Evolutionary conservation across 192 early-diverging fungal species (phyloP).

Genomic region (Backusella parvicylindrica): DNA sequence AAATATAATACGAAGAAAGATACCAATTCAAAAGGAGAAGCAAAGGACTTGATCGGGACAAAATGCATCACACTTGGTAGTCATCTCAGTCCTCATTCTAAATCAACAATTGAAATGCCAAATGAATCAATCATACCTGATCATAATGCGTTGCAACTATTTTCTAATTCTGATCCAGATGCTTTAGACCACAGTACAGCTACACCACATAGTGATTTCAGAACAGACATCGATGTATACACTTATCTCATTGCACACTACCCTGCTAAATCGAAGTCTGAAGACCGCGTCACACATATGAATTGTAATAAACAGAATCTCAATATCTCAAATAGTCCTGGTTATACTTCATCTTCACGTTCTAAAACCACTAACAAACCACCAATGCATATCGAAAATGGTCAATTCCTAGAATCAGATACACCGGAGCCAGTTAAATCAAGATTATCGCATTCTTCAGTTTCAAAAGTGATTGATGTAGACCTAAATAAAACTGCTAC

Average conservation of each 20-base stretch:
- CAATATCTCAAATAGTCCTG: not conserved
- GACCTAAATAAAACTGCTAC: not conserved
- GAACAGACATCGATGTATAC: too few relatives aligned
- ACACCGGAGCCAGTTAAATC: not conserved
- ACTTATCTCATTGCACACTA: too few relatives aligned
- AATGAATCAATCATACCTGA: not conserved
- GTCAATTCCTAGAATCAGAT: not conserved
- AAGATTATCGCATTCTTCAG: not conserved
- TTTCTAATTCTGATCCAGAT: not conserved
- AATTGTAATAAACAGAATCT: not conserved
- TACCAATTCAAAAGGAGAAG: not conserved
- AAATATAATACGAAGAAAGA: not conserved
- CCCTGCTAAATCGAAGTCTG: not conserved
- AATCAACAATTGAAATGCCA: not conserved
- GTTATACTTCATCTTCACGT: not conserved
- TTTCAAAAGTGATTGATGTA: not conserved
- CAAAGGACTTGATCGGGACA: not conserved
- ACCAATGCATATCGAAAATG: not conserved
- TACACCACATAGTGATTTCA: too few relatives aligned
- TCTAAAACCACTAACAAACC: not conserved
- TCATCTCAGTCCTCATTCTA: not conserved
- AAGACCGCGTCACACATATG: not conserved
- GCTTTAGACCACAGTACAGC: not conserved
- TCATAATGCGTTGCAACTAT: not conserved
- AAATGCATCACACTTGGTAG: not conserved